Base-by-base conservation (phyloP, 306 rosid genomes). In the Cucurbita ficifolia region DNA sequence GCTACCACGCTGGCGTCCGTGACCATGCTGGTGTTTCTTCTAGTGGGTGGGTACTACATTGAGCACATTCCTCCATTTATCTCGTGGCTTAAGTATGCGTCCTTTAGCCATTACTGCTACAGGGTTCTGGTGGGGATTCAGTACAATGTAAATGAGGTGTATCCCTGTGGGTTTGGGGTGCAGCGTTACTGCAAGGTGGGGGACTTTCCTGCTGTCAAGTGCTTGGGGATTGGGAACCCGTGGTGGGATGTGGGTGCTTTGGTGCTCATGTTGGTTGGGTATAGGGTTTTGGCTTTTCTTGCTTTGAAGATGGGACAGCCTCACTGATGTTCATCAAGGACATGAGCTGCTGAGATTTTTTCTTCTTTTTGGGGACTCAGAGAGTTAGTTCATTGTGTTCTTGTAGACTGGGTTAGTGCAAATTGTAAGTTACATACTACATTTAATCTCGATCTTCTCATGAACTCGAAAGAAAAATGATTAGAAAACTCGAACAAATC, bases 1-100 rank as follows among this genome's bases (percentile, higher is more conserved):
- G 98, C 97, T 6, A 94, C 98, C 51, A 94, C 98, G 61, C 78
- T 94, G 71, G 96, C 96, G 49, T 94, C 98, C 4, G 98, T 94
- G 8, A 90, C 88, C 68, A 97, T 94, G 50, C 91, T 94, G 92
- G 87, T 97, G 76, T 94, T 94, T 88, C 91, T 94, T 96, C 80
- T 94, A 10, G 97, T 94, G 17, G 98, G 98, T 60, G 98, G 98
- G 36, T 94, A 88, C 83, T 90, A 90, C 46, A 96, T 94, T 40
- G 88, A 94, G 92, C 84, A 70, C 80, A 97, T 94, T 8, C 97
- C 97, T 0, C 54, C 81, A 57, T 94, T 94, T 71, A 83, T 94
- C 35, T 90, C 96, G 7, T 94, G 98, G 98, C 85, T 90, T 49
- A 90, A 92, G 7, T 87, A 85, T 60, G 40, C 87, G 84, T 94